These are phyloP conservation scores for Globisporangium alternatum DNA, from an alignment of 352 stramenopile genomes.

Conservation along the genomic window DNA sequence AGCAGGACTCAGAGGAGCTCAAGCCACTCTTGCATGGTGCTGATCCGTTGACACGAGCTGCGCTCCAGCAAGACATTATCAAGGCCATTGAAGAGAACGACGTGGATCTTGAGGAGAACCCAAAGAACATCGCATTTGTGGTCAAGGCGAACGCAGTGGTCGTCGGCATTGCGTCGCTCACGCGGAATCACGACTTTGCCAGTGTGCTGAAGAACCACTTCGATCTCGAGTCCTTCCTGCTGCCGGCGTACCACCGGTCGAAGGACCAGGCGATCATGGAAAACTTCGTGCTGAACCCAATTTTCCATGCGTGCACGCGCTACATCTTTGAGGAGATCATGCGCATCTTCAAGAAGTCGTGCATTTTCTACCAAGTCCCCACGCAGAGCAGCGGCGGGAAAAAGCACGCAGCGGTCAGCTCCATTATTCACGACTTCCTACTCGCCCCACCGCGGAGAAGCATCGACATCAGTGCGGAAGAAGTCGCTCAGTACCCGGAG, in stretches of 20 bases:
- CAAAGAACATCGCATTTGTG: slow-evolving; percentile 54
- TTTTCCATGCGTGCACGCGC: slow-evolving; percentile 55
- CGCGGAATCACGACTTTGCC: slow-evolving; percentile 43
- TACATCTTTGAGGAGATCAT: slow-evolving; percentile 82
- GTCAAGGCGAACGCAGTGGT: slow-evolving; percentile 44
- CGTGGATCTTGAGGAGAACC: slow-evolving; percentile 65
- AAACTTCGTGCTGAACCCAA: slow-evolving; percentile 70
- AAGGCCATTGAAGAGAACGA: slow-evolving; percentile 50
- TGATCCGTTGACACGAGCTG: slow-evolving; percentile 28
- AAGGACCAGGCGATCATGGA: slow-evolving; percentile 67
- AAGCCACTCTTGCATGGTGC: slow-evolving; percentile 19
- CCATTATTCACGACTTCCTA: slow-evolving; percentile 55
- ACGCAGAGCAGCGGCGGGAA: slow-evolving; percentile 12
- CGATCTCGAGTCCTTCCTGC: slow-evolving; percentile 59
- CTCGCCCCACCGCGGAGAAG: slow-evolving; percentile 53
- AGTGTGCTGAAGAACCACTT: slow-evolving; percentile 59
- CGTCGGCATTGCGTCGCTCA: slow-evolving; percentile 43
- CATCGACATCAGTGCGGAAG: slow-evolving; percentile 39
- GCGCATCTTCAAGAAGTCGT: slow-evolving; percentile 68
- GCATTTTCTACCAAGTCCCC: slow-evolving; percentile 48
- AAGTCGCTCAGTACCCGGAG: slow-evolving; percentile 47
- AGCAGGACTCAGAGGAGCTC: slow-evolving; percentile 16
- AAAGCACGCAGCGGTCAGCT: slow-evolving; percentile 25
- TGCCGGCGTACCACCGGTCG: slow-evolving; percentile 61
- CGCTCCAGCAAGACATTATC: slow-evolving; percentile 34